phyloP scores from a whole-genome alignment of 208 protist species.

The Crithidia sp. region DNA sequence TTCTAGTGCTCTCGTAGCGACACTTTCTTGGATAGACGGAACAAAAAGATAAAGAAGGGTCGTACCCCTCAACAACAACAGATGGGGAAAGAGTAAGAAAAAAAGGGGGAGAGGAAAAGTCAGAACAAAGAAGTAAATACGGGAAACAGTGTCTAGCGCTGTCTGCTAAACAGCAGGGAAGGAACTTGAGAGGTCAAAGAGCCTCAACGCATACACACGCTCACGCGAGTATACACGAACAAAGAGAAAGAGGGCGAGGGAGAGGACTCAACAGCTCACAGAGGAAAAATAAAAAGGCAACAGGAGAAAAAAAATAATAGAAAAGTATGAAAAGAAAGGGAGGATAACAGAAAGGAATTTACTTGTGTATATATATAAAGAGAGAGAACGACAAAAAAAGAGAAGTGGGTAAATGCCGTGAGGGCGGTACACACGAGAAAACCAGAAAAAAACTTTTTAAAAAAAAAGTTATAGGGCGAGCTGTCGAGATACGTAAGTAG shows the following conservation, averaged over 20 bases:
- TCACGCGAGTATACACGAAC: not conserved
- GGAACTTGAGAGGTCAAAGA: not conserved
- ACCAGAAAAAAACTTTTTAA: slow-evolving; percentile 6
- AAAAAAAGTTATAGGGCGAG: not conserved
- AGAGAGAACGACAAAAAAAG: slow-evolving; percentile 1
- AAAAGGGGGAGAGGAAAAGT: not conserved
- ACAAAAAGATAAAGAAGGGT: not conserved
- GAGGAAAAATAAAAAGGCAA: no score
- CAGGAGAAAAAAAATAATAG: not conserved
- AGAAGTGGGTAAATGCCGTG: no score
- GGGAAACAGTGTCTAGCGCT: no score
- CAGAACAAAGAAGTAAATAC: no score
- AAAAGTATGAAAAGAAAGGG: slow-evolving; percentile 6
- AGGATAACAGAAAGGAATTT: not conserved
- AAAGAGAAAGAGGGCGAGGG: not conserved
- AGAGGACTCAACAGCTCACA: not conserved
- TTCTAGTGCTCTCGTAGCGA: no score
- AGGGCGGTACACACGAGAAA: not conserved
- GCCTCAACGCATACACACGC: not conserved
- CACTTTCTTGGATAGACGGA: not conserved
- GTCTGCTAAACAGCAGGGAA: no score
- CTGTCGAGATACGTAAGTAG: not conserved
- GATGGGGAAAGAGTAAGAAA: not conserved
- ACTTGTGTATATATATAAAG: slow-evolving; percentile 2
- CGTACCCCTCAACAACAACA: not conserved